Base-by-base conservation (phyloP, 148 eudicot genomes). In the Simmondsia chinensis region DNA sequence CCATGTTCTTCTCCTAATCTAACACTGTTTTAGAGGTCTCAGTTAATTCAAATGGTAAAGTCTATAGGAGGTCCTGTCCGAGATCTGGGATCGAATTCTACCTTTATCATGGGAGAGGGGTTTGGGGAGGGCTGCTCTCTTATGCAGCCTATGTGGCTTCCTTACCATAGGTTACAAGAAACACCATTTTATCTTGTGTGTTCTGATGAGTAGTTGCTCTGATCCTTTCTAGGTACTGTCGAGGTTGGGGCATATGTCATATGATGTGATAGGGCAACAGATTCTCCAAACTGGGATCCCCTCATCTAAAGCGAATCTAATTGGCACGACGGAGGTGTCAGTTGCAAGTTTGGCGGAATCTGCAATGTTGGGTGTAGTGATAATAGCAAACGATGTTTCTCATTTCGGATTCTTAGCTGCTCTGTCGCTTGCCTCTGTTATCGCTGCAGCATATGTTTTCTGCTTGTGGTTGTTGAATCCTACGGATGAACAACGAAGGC, bases 261-360 rank as follows among this genome's bases (percentile, higher is more conserved):
- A 88, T 54, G 87, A 88, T 56, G 74, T 88, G 25, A 64, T 88
- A 18, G 97, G 97, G 49, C 75, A 76, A 39, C 97, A 88, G 65
- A 88, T 88, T 66, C 81, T 88, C 61, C 97, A 88, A 69, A 84
- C 97, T 4, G 97, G 97, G 39, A 84, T 84, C 63, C 94, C 97
- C 31, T 59, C 80, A 32, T 83, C 91, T 14, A 89, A 84, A 76
- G 97, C 97, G 40, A 89, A 89, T 65, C 91, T 89, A 28, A 81
- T 89, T 20, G 97, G 87, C 39, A 58, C 82, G 17, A 89, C 94
- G 36, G 97, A 89, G 72, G 80, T 80, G 56, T 84, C 97, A 20
- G 46, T 89, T 41, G 95, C 97, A 21, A 84, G 97, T 48, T 63
- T 89, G 48, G 94, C 97, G 2, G 97, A 89, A 67, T 89, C 79